Percentiles rank a stretch among this genome's conserved stretches.
phyloP scores from a whole-genome alignment of 129 eudicot species.

The Flaveria linearis region DNA sequence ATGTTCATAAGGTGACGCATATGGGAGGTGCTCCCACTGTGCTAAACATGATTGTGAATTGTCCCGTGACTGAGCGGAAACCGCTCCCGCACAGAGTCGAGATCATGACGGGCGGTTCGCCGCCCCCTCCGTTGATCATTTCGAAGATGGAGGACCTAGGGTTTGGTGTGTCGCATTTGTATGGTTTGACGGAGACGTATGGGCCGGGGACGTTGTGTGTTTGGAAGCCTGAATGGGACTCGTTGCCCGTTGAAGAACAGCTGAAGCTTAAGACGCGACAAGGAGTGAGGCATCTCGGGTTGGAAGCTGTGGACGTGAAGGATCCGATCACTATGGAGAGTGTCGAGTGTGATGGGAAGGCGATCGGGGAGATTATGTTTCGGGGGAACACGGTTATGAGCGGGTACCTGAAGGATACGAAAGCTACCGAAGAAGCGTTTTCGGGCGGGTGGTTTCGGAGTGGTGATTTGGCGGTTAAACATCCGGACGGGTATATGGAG shows the following conservation, averaged over 20 bases:
- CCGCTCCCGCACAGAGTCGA: conserved; percentile 66
- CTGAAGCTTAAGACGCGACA: conserved; percentile 59
- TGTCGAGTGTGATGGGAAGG: conserved; percentile 53
- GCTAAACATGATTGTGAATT: conserved; percentile 72
- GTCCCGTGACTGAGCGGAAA: conserved; percentile 44
- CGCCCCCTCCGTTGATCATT: conserved; percentile 64
- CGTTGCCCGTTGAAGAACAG: conserved; percentile 47
- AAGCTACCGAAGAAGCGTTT: conserved; percentile 64
- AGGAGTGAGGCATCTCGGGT: conserved; percentile 57
- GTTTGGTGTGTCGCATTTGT: conserved; percentile 60
- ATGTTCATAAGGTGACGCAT: conserved; percentile 64
- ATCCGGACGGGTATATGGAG: conserved; percentile 61
- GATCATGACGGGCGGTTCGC: conserved; percentile 71
- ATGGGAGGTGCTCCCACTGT: conserved; percentile 95
- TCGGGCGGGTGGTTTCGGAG: conserved; percentile 64
- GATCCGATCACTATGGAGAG: conserved; percentile 60
- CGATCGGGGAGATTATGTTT: conserved; percentile 72
- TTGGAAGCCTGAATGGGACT: conserved; percentile 84
- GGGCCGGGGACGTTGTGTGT: conserved; percentile 67
- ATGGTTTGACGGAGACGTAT: conserved; percentile 67
- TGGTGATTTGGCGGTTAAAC: conserved; percentile 68
- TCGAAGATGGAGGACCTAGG: conserved; percentile 63
- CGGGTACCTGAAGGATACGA: conserved; percentile 58
- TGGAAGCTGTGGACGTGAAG: conserved; percentile 61
- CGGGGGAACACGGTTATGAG: conserved; percentile 74